phyloP scores from a whole-genome alignment of 768 basidiomycete genomes.

The Tricholoma sp. region DNA sequence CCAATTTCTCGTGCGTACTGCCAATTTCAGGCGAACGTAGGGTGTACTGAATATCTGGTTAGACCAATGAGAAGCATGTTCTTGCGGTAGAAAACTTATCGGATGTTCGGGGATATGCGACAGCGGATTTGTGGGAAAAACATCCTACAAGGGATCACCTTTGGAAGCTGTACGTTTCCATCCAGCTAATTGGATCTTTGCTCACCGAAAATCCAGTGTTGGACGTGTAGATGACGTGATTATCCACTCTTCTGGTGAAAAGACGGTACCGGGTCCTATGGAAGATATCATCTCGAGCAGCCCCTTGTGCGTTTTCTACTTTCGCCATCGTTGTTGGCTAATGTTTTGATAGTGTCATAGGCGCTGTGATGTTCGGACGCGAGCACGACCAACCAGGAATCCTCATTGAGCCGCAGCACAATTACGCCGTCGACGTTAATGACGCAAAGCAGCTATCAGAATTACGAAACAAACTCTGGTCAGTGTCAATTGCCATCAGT shows the following conservation, averaged over 20 bases:
- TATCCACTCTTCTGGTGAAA: conserved; percentile 26
- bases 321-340: background rate
- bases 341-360: conserved; percentile 19
- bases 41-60: background rate
- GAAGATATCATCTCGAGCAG: conserved; percentile 17
- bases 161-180: conserved; percentile 37
- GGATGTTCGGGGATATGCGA: conserved; percentile 35
- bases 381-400: conserved; percentile 26
- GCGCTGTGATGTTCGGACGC: conserved; percentile 37
- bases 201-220: conserved; percentile 14
- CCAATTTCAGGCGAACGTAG: background rate
- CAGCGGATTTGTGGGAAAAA: conserved; percentile 35
- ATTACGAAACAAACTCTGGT: background rate
- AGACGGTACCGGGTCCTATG: conserved; percentile 27
- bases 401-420: conserved; percentile 23
- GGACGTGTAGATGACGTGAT: conserved; percentile 29
- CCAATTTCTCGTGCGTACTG: conserved; percentile 29
- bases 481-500: background rate
- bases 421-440: conserved; percentile 22
- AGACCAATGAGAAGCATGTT: conserved; percentile 22
- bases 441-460: conserved; percentile 11
- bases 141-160: conserved; percentile 38
- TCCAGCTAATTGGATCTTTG: background rate
- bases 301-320: conserved; percentile 13
- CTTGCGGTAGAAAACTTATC: conserved; percentile 28